Evolutionary conservation across 345 rosid species (phyloP), one percentile per base, ranked within the genome.

Genomic region (Gossypium mustelinum): DNA sequence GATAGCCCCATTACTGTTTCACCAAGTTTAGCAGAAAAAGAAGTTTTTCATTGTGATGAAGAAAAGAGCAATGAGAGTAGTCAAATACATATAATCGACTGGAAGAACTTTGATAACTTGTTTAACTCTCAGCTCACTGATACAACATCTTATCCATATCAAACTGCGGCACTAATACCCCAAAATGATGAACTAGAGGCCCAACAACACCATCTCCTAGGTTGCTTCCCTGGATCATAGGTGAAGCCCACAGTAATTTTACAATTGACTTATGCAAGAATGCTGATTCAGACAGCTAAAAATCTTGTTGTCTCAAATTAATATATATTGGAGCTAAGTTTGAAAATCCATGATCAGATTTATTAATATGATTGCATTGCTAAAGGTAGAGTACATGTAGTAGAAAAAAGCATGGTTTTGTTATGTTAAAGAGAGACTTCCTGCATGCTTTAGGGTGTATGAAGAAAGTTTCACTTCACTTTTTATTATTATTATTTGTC

Each of bases 161-260:
- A 43, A 73, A 58, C 52, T 9, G 41, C 27, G 25, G 17, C 29
- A 5, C 20, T 18, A 11, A 12, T 83, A 39, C 72, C 85, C 16
- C 89, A 82, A 69, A 72, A 60, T 73, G 84, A 76, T 18, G 85
- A 82, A 18, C 44, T 73, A 45, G 83, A 86, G 55, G 74, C 74
- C 75, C 79, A 80, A 70, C 73, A 61, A 39, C 79, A 82, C 68
- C 86, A 82, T 80, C 83, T 89, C 78, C 89, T 86, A 66, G 92
- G 84, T 63, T 91, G 85, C 87, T 89, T 93, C 76, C 89, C 89
- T 68, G 89, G 86, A 72, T 83, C 81, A 34, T 93, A 82, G 85
- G 62, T 45, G 45, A 65, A 57, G 59, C 9, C 24, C 44, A 3
- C 29, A 52, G 25, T 58, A 5, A 34, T 34, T 78, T 24, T 27